Conservation (phyloP, 2,329 filamentous ascomycete genomes). For the Pseudonectria foliicola region DNA sequence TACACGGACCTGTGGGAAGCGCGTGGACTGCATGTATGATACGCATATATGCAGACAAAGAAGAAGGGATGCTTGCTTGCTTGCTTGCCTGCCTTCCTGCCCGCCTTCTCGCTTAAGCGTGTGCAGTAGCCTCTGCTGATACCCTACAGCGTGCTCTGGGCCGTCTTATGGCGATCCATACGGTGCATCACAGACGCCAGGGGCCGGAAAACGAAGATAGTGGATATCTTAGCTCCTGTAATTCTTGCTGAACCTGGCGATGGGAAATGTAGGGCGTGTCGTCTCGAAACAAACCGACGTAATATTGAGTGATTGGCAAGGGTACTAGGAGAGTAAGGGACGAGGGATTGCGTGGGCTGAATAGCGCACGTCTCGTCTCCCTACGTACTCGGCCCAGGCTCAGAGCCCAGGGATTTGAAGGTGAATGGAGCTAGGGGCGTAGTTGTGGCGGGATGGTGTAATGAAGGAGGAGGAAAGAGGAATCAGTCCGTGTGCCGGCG, state of each 20-base stretch:
- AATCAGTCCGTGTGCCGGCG: conserved; percentile 5
- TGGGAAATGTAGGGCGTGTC: conserved; percentile 2
- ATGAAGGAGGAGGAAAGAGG: conserved; percentile 17
- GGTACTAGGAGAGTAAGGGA: conserved; percentile 2
- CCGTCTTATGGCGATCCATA: too few relatives aligned
- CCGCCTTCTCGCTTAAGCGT: too few relatives aligned
- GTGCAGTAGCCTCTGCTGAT: background rate
- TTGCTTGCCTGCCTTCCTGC: too few relatives aligned
- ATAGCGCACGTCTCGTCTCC: conserved; percentile 6
- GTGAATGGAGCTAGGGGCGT: conserved; percentile 3
- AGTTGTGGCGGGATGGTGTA: conserved; percentile 6
- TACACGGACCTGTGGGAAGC: conserved; percentile 6
- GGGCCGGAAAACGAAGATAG: too few relatives aligned
- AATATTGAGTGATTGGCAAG: background rate
- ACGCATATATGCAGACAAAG: conserved; percentile 26
- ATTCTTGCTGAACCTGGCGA: conserved; percentile 6
- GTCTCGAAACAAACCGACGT: conserved; percentile 1
- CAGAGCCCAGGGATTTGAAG: conserved; percentile 3
- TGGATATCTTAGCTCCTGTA: conserved; percentile 10
- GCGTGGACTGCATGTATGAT: conserved; percentile 29
- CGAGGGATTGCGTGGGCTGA: background rate
- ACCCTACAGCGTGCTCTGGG: background rate
- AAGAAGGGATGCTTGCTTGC: conserved; percentile 5
- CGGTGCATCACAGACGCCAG: too few relatives aligned
- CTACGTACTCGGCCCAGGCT: conserved; percentile 6